Evolutionary conservation across 305 asterid genomes (phyloP), one percentile per base, ranked within the genome.

Genomic region (Salvia sclarea): DNA sequence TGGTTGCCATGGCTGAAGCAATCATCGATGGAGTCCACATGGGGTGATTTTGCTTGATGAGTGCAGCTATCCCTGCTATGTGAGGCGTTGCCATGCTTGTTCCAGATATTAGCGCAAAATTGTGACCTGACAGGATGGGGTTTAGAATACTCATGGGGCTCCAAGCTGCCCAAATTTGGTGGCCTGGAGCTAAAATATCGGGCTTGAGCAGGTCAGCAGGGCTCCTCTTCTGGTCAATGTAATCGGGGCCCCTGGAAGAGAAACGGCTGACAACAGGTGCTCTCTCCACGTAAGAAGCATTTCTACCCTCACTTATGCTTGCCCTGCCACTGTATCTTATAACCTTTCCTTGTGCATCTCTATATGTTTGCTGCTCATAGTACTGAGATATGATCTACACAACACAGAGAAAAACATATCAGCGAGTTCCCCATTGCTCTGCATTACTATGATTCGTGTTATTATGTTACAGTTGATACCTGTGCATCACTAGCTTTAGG

Each of bases 21-120:
- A 94, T 86, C 96, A 87, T 89, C 9, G 98, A 87, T 5, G 96
- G 95, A 41, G 81, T 85, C 97, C 97, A 94, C 12, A 89, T 59
- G 2, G 96, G 88, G 66, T 91, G 33, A 1, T 71, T 66, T 76
- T 88, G 93, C 82, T 82, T 94, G 66, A 94, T 85, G 0, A 87
- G 81, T 61, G 96, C 98, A 21, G 93, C 96, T 74, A 94, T 73
- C 40, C 98, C 98, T 47, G 93, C 89, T 66, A 94, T 67, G 30
- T 94, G 97, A 14, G 98, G 97, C 9, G 98, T 79, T 30, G 96
- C 98, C 97, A 94, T 94, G 84, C 98, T 94, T 16, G 98, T 91
- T 61, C 96, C 97, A 18, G 97, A 88, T 68, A 86, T 66, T 8
- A 94, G 75, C 0, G 96, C 96, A 53, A 88, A 94, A 69, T 72